Evolutionary conservation across 192 early-diverging fungal species (phyloP), one percentile per base, ranked within the genome.

Genomic region (Jimgerdemannia lactiflua): DNA sequence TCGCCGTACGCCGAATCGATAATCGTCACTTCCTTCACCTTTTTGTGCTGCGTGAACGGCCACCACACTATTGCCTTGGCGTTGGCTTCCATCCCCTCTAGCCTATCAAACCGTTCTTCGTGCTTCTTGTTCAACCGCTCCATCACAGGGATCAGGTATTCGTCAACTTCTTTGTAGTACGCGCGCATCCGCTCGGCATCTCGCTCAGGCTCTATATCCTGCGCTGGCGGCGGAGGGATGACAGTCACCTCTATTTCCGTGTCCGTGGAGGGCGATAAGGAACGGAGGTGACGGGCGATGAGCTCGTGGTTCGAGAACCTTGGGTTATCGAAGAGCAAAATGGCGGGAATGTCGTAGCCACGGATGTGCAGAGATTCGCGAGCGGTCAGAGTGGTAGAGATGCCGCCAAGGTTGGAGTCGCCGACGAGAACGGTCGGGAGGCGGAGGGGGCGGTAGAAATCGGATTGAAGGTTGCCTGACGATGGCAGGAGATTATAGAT

Each of bases 21-120:
- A 3, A 94, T 88, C 4, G 87, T 94, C 9, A 91, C 85, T 17
- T 86, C 77, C 69, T 86, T 80, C 20, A 88, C 82, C 0, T 67
- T 75, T 14, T 80, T 67, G 67, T 95, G 92, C 71, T 95, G 93
- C 4, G 93, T 95, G 75, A 95, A 95, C 4, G 93, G 93, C 92
- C 92, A 95, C 92, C 93, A 94, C 19, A 95, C 80, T 0, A 76
- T 79, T 17, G 83, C 78, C n/a, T 79, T 79, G 14, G 82, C 81
- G 77, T 77, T 82, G 6, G 79, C 76, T 4, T 78, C 82, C 86
- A 95, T 86, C 3, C 78, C 64, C 67, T 91, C 86, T 40, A 92
- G 70, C 18, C 84, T 71, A 77, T 89, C 81, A 67, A 94, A 82
- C 8, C 89, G 77, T 29, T 80, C 65, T 7, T 85, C 70, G 71